Evolutionary conservation across 1,284 basidiomycete genomes (phyloP).

Genomic region (Ceratobasidium sp.): DNA sequence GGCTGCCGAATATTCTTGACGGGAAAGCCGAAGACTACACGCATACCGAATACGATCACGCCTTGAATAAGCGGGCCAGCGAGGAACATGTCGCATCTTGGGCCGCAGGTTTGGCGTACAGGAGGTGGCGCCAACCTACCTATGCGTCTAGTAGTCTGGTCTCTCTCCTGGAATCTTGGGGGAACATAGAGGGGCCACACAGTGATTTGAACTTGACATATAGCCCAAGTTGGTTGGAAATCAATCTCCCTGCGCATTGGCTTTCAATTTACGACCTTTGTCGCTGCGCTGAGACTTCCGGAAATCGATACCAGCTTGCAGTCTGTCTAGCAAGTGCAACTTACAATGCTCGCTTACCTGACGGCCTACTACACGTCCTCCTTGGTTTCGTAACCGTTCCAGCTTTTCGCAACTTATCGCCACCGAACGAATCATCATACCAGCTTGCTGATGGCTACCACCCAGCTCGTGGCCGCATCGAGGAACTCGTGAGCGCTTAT

Average conservation of each 20-base stretch:
- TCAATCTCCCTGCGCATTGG: background rate
- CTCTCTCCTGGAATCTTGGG: conserved; percentile 1
- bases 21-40: background rate
- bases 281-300: background rate
- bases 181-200: background rate
- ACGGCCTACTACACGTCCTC: conserved; percentile 16
- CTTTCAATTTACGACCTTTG: conserved; percentile 25
- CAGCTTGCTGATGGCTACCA: conserved; percentile 2
- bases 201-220: background rate
- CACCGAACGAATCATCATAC: conserved; percentile 18
- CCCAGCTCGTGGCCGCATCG: background rate
- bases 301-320: background rate
- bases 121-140: background rate
- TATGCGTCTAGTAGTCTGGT: background rate
- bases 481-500: background rate
- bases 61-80: background rate
- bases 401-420: background rate
- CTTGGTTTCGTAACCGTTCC: conserved; percentile 24
- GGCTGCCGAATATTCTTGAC: background rate
- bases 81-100: background rate
- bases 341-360: background rate
- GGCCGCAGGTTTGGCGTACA: background rate
- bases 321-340: background rate
- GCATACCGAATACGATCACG: background rate
- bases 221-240: background rate